Evolutionary conservation across 2,329 filamentous ascomycete genomes (phyloP).

Genomic region (Sporothrix brasiliensis): DNA sequence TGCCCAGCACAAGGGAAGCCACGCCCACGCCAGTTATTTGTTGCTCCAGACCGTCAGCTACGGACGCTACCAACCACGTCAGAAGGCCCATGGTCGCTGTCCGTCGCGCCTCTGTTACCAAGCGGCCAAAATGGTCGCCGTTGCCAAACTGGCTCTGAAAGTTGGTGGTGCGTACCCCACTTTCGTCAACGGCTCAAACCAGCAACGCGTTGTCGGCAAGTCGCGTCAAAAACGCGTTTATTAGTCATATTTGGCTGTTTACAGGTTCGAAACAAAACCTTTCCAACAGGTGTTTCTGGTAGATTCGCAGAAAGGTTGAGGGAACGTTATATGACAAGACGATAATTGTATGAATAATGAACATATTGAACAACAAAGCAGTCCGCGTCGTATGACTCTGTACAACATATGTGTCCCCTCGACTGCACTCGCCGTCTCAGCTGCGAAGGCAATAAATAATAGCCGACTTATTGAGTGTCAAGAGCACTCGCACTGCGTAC

Average conservation of each 20-base stretch:
- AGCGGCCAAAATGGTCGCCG: background rate
- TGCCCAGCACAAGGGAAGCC: background rate
- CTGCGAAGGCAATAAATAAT: too few species aligned
- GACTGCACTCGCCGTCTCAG: too few species aligned
- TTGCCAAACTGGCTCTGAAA: constrained; percentile 1
- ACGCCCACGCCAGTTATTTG: background rate
- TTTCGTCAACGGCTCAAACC: background rate
- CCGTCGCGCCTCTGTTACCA: background rate
- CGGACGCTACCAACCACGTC: background rate
- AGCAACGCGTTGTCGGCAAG: constrained; percentile 2
- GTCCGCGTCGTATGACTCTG: too few species aligned
- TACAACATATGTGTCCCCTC: too few species aligned
- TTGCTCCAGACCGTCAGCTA: background rate
- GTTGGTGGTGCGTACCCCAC: constrained; percentile 10
- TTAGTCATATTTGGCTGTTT: constrained; percentile 29
- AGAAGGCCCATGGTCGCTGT: background rate
- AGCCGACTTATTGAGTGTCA: too few species aligned
- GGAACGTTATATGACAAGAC: too few species aligned
- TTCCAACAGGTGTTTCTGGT: background rate
- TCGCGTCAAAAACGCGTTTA: constrained; percentile 31
- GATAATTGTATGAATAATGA: too few species aligned
- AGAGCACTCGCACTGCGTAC: background rate
- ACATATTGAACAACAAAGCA: too few species aligned
- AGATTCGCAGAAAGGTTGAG: background rate
- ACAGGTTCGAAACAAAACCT: background rate